Percentiles rank a stretch among this genome's conserved stretches.
phyloP scores from a whole-genome alignment of 306 rosid species.

The Prunus armeniaca region DNA sequence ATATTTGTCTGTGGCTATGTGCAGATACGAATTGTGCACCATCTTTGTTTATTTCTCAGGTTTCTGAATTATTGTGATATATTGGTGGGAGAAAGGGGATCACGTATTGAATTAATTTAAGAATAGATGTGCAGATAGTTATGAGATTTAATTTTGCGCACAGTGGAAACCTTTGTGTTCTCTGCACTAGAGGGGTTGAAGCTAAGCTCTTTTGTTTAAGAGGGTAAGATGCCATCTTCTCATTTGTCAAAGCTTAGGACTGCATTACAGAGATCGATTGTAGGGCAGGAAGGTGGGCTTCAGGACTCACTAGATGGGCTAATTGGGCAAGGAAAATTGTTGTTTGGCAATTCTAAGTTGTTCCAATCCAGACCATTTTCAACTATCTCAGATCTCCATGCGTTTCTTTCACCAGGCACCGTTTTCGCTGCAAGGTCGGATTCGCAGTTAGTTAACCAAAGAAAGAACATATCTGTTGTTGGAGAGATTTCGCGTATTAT shows the following conservation, averaged over 20 bases:
- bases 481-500: conserved; percentile 68
- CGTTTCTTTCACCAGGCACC: conserved; percentile 33
- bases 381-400: conserved; percentile 36
- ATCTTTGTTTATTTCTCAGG: conserved; percentile 32
- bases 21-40: neutral
- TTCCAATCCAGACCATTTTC: conserved; percentile 44
- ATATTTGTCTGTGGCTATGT: neutral
- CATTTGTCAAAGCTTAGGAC: conserved; percentile 53
- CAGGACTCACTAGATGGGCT: conserved; percentile 48
- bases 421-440: conserved; percentile 52
- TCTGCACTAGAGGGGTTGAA: conserved; percentile 28
- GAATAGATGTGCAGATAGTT: conserved; percentile 45
- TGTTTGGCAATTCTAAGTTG: conserved; percentile 50
- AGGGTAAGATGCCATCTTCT: conserved; percentile 78
- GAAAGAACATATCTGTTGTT: conserved; percentile 56
- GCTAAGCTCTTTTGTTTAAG: conserved; percentile 31
- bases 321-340: conserved; percentile 58
- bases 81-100: conserved; percentile 3
- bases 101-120: conserved; percentile 10
- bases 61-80: conserved; percentile 21
- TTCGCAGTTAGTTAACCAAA: conserved; percentile 33
- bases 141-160: conserved; percentile 55
- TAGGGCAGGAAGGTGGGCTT: conserved; percentile 51
- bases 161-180: conserved; percentile 27
- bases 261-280: conserved; percentile 43